Base-by-base conservation (phyloP, 2,329 filamentous ascomycete species). In the Dactylellina haptotyla region DNA sequence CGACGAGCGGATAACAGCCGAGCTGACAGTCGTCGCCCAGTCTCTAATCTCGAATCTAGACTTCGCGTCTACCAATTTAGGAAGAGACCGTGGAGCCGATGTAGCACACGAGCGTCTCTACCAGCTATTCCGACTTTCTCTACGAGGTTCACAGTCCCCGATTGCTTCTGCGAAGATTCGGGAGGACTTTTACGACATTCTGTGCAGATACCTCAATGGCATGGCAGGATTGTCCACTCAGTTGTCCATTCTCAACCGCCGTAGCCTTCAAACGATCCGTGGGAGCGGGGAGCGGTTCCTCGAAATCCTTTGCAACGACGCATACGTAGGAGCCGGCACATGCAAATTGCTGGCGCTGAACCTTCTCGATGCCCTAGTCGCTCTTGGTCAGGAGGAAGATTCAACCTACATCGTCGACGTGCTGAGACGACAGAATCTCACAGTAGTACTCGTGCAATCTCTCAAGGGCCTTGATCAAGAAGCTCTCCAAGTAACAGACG, bases 291-390 rank as follows among this genome's bases (percentile, higher is more conserved):
- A 92, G 78, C 86, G 90, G 62, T 84, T 98, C 39, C 86, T 98
- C 72, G 92, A 94, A 77, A 88, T 92, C 25, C 85, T 97, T 45
- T 97, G 93, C 79, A 95, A 99, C 78, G 95, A 99, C 82, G 93
- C 93, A 18, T 94, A 93, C 80, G 89, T 90, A 70, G 92, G 93
- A 39, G 90, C 94, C 78, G 86, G 90, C 37, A 87, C 85, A 10
- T 96, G 92, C 80, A 91, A 96, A 79, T 88, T 96, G 2, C 90
- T 94, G 0, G 93, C 95, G 9, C 84, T 98, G 45, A 86, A 97
- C 37, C 84, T 98, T n/a, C 84, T 99, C 32, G 89, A 90, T 61
- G 87, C 90, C 0, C 82, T 98, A 12, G 88, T 96, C 30, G 87
- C 88, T 45, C 83, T 97, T 58, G 90, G 90, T 48, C 88, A 87